Evolutionary conservation across 164 flowering plant genomes (phyloP).

Genomic region (Sextonia rubra): DNA sequence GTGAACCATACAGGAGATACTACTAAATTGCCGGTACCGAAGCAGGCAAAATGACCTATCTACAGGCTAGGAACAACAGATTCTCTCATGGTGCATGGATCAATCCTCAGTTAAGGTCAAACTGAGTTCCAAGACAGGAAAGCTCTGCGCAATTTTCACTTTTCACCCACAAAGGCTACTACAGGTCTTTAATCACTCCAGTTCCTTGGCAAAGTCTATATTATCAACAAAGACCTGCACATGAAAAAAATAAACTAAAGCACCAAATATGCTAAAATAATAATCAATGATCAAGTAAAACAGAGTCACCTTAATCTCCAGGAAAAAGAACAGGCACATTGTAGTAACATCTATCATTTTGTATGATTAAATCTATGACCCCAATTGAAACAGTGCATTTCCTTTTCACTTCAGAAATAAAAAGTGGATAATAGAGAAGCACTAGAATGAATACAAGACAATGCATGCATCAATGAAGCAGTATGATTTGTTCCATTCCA

Average conservation of each 20-base stretch:
- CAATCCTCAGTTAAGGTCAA: background rate
- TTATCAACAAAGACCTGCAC: conserved; percentile 91
- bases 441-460: no score
- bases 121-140: background rate
- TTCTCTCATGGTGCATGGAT: background rate
- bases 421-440: no score
- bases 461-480: no score
- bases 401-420: no score
- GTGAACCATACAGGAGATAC: background rate
- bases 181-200: conserved; percentile 42
- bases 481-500: no score
- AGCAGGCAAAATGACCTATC: conserved; percentile 1
- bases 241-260: background rate
- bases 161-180: background rate
- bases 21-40: background rate
- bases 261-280: background rate
- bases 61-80: conserved; percentile 4
- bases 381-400: no score
- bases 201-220: conserved; percentile 76
- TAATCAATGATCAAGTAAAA: background rate
- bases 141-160: background rate
- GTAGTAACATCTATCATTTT: no score
- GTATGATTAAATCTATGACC: no score
- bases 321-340: background rate
- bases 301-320: background rate